These are phyloP conservation scores for Aspergillus saccharolyticus DNA, from an alignment of 495 filamentous ascomycete species.

Conservation along the genomic window DNA sequence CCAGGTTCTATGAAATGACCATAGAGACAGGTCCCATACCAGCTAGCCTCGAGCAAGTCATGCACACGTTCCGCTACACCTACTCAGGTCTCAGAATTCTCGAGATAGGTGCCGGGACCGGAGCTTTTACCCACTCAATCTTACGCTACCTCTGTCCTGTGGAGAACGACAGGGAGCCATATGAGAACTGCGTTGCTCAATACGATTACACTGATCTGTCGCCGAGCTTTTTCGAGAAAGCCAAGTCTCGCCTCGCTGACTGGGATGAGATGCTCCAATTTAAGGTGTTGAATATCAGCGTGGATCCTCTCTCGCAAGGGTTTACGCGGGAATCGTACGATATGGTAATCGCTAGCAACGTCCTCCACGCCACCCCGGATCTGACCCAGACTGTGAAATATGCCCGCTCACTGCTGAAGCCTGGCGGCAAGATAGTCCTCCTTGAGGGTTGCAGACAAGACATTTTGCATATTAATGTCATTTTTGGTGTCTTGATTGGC, in stretches of 20 bases:
- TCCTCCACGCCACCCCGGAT: too few relatives aligned
- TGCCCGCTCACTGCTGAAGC: too few relatives aligned
- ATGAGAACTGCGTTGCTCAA: background rate
- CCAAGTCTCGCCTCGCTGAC: background rate
- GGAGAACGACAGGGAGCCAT: background rate
- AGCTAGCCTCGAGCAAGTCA: background rate
- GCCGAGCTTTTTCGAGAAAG: background rate
- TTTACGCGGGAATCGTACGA: background rate
- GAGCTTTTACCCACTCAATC: background rate
- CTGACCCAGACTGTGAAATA: too few relatives aligned
- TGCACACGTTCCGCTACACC: background rate
- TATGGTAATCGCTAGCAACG: background rate
- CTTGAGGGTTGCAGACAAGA: too few relatives aligned
- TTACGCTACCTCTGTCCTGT: background rate
- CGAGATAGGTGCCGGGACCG: background rate
- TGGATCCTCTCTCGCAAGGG: background rate
- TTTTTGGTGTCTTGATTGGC: too few relatives aligned
- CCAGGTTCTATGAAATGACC: background rate
- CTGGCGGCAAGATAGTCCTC: too few relatives aligned
- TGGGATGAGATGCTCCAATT: background rate
- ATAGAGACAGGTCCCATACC: background rate
- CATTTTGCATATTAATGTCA: too few relatives aligned
- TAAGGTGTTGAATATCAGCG: background rate
- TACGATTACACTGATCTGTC: background rate
- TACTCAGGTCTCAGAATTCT: background rate